Base-by-base conservation (phyloP, 2,329 filamentous ascomycete species). In the Pseudogymnoascus sp. region DNA sequence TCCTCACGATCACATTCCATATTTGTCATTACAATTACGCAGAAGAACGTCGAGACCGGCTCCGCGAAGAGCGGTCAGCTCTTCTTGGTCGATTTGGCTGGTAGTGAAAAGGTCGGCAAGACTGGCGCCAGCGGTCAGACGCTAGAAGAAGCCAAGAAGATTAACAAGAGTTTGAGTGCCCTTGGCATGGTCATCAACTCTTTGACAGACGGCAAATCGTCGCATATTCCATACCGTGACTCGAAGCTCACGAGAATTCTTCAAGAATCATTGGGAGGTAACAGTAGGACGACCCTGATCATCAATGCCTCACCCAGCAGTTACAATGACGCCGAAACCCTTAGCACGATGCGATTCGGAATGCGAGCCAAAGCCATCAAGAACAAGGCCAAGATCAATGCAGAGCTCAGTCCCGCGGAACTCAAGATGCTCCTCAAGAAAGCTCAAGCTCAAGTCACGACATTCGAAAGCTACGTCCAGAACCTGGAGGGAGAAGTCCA, bases 321-420 rank as follows among this genome's bases (percentile, higher is more conserved):
- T 72, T 97, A 97, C 79, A 97, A 99, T 79, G 93, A 97, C 76
- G 85, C 87, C 60, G 94, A 99, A 78, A 97, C 94, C 0, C 77
- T 97, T 57, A 88, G 91, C 66, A 99, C 94, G 0, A 77, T 99
- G 63, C 85, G 92, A 50, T 99, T 97, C 72, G 94, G 94, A 79
- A 95, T 94, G 76, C 83, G 94, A 73, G 94, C 94, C 62, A 99
- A 99, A 80, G 90, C 91, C 0, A 99, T 99, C 80, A 97, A 97
- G 87, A 97, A 97, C 80, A 97, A 97, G 82, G 94, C 94, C 75
- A 99, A 97, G 87, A 89, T 99, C 82, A 99, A 99, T 73, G 92
- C 93, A 50, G 94, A 99, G 75, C 84, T 99, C 69, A 97, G 93
- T 70, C 94, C 94, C 50, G 86, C 91, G 11, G 94, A 99, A 75